Conservation (phyloP, 139 green algal species). For the Chlamydomonas sp. region DNA sequence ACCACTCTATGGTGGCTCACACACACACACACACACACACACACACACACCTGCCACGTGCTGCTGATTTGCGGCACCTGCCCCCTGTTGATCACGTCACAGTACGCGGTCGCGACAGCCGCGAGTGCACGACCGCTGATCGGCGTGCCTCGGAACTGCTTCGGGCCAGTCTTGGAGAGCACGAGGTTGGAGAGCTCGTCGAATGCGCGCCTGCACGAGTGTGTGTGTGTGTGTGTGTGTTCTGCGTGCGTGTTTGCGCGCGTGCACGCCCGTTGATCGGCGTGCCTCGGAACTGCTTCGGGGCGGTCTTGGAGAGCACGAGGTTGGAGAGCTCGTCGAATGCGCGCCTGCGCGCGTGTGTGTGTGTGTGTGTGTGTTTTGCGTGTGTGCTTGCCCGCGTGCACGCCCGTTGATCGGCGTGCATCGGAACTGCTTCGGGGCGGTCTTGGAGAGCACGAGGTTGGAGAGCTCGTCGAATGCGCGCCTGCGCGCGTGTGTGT, state of each 20-base stretch:
- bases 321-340: neutral
- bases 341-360: neutral
- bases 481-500: neutral
- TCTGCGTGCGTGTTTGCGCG: no score
- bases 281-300: neutral
- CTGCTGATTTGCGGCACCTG: slow-evolving; percentile 32
- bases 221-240: neutral
- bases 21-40: slow-evolving; percentile 5
- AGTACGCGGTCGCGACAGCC: slow-evolving; percentile 49
- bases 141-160: slow-evolving; percentile 47
- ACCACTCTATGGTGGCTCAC: neutral
- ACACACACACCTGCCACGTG: slow-evolving; percentile 29
- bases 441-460: slow-evolving; percentile 51
- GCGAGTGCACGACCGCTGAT: slow-evolving; percentile 48
- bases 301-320: neutral
- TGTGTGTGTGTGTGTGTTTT: neutral
- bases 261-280: neutral
- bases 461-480: slow-evolving; percentile 59
- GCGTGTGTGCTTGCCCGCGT: neutral
- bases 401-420: neutral
- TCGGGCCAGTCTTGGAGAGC: slow-evolving; percentile 54
- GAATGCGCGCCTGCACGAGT: slow-evolving; percentile 49
- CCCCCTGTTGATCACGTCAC: slow-evolving; percentile 79
- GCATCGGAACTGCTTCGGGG: slow-evolving; percentile 43
- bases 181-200: slow-evolving; percentile 62